Percentiles rank a stretch among this genome's conserved stretches.
phyloP scores from a whole-genome alignment of 2,329 filamentous ascomycete genomes.

The Myriosclerotinia curreyana region DNA sequence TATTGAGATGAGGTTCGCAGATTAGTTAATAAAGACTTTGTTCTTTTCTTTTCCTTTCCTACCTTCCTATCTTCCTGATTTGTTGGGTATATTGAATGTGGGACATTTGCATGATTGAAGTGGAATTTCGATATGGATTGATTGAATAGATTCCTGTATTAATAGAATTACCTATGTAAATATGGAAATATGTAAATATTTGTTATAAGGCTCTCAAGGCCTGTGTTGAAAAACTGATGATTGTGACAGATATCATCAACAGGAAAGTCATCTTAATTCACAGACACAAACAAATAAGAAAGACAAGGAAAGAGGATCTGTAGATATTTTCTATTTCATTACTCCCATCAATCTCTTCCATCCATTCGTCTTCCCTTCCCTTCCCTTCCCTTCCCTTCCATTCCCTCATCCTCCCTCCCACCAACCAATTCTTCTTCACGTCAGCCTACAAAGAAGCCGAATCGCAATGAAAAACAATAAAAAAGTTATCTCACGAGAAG shows the following conservation, averaged over 20 bases:
- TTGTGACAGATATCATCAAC: no score
- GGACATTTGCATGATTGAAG: not conserved
- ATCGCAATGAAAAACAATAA: conserved; percentile 51
- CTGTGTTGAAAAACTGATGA: no score
- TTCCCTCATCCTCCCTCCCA: not conserved
- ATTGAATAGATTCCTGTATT: not conserved
- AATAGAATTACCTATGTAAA: not conserved
- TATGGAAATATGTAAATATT: not conserved
- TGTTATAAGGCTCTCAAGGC: no score
- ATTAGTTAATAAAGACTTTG: not conserved
- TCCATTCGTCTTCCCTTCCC: not conserved
- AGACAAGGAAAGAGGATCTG: no score
- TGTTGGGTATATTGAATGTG: not conserved
- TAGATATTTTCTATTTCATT: no score
- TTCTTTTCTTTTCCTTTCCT: no score
- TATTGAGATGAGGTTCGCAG: not conserved
- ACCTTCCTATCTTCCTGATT: conserved; percentile 5
- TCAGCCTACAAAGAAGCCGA: conserved; percentile 45
- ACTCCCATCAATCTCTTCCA: not conserved
- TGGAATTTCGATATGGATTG: not conserved
- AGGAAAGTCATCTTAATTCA: no score
- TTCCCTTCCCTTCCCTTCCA: no score
- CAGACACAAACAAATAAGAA: no score
- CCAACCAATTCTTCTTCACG: conserved; percentile 48
- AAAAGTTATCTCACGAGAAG: conserved; percentile 39